Percentiles rank a stretch among this genome's conserved stretches.
phyloP scores from a whole-genome alignment of 805 yeast species.

The Zygosaccharomyces bailii region DNA sequence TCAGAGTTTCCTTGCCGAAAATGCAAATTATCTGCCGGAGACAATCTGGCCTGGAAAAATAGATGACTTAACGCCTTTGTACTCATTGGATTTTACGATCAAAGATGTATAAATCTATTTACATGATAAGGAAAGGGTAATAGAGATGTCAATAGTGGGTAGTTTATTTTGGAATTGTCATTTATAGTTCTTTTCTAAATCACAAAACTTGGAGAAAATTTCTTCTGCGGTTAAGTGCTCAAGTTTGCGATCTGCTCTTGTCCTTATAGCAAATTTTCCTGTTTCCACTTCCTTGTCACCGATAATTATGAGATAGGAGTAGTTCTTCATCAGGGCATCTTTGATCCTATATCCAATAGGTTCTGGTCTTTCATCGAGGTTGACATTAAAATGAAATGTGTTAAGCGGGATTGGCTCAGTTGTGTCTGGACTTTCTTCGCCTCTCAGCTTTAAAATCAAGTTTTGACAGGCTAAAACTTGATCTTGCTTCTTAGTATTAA shows the following conservation, averaged over 20 bases:
- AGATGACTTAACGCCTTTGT: constrained; percentile 33
- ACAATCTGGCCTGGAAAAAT: constrained; percentile 48
- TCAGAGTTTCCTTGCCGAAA: constrained; percentile 41
- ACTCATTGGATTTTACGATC: constrained; percentile 25
- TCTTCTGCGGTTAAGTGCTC: constrained; percentile 47
- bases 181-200: constrained; percentile 48
- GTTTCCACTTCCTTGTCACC: constrained; percentile 78
- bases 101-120: constrained; percentile 16
- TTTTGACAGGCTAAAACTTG: constrained; percentile 47
- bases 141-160: no score
- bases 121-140: constrained; percentile 2
- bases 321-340: constrained; percentile 71
- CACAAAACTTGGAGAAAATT: constrained; percentile 50
- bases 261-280: constrained; percentile 61
- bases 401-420: constrained; percentile 51
- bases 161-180: constrained; percentile 20
- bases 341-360: constrained; percentile 78
- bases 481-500: constrained; percentile 53
- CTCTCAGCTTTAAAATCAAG: constrained; percentile 46
- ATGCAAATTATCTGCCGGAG: constrained; percentile 57
- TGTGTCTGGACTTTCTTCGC: constrained; percentile 38
- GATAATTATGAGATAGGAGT: constrained; percentile 74
- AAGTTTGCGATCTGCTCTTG: constrained; percentile 48
- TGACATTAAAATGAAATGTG: constrained; percentile 64
- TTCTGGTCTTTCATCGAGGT: constrained; percentile 68